A percentile compares a stretch with the other conserved stretches of the same genome.
Evolutionary conservation across 805 yeast species (phyloP).

Genomic region (Schizosaccharomyces pombe): DNA sequence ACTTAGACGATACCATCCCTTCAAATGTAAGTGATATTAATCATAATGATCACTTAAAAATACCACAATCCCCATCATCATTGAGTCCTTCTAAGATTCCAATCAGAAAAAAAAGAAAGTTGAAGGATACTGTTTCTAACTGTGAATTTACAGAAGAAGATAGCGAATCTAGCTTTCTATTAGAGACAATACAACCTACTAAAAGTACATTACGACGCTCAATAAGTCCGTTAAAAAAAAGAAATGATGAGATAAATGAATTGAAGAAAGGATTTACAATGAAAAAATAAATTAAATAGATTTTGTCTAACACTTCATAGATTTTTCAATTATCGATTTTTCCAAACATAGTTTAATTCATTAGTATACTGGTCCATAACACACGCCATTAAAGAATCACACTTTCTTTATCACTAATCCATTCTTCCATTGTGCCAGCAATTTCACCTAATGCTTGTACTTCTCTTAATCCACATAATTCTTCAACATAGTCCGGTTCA

Average conservation of each 20-base stretch:
- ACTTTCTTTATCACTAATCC: conserved; percentile 17
- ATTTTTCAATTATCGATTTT: neutral
- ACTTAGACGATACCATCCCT: no score
- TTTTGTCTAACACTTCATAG: neutral
- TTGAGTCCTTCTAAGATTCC: neutral
- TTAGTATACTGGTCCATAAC: neutral
- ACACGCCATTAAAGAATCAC: neutral
- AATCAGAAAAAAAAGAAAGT: neutral
- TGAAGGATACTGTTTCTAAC: neutral
- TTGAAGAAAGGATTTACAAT: neutral
- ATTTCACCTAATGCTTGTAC: conserved; percentile 51
- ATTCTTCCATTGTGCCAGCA: conserved; percentile 18
- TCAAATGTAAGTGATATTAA: no score
- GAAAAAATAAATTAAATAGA: neutral
- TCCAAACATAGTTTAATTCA: neutral
- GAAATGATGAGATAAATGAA: neutral
- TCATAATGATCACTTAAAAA: no score
- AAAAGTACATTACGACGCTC: neutral
- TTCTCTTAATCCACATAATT: conserved; percentile 50
- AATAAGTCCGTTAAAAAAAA: neutral
- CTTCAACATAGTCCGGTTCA: conserved; percentile 44
- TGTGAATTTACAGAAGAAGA: neutral
- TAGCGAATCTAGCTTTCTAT: neutral
- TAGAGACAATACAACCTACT: neutral
- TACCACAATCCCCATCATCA: neutral